A percentile compares a stretch with the other conserved stretches of the same genome.
Conservation (phyloP, 2,329 filamentous ascomycete genomes). For the Nemania sp. region DNA sequence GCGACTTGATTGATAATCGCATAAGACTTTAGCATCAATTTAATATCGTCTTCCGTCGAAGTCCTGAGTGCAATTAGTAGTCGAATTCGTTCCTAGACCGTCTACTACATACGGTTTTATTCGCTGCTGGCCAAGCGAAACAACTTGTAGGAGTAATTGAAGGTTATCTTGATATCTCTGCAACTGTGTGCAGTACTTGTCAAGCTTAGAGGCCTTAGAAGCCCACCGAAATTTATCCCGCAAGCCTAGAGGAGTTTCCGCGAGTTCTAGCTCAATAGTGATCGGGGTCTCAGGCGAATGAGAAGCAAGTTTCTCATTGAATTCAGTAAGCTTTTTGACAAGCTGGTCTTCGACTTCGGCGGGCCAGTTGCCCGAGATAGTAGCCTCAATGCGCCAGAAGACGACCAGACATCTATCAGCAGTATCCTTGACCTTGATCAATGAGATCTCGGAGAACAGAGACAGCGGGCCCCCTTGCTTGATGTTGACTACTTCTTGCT, state of each 20-base stretch:
- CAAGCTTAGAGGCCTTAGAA: slow-evolving; percentile 8
- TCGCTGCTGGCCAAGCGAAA: slow-evolving; percentile 9
- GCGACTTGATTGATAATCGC: slow-evolving; percentile 9
- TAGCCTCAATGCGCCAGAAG: slow-evolving; percentile 17
- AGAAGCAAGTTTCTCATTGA: slow-evolving; percentile 1
- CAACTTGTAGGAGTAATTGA: slow-evolving; percentile 9
- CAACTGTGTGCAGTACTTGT: slow-evolving; percentile 10
- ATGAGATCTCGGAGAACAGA: slow-evolving; percentile 7
- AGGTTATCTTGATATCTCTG: slow-evolving; percentile 7
- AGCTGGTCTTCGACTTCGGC: neutral
- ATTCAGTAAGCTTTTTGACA: slow-evolving; percentile 2
- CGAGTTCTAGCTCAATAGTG: slow-evolving; percentile 3
- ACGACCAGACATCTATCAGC: slow-evolving; percentile 15
- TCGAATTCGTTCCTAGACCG: neutral
- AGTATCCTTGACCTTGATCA: slow-evolving; percentile 7
- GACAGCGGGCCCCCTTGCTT: neutral
- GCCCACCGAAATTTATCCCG: slow-evolving; percentile 7
- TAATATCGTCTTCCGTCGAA: neutral
- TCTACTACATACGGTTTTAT: neutral
- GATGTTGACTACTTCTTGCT: slow-evolving; percentile 8
- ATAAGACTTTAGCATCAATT: slow-evolving; percentile 6
- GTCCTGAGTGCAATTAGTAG: slow-evolving; percentile 2
- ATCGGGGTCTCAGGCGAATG: neutral
- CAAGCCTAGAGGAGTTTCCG: neutral
- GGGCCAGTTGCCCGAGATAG: slow-evolving; percentile 3